Conservation (phyloP, 257 asterid species). For the Lavandula angustifolia region DNA sequence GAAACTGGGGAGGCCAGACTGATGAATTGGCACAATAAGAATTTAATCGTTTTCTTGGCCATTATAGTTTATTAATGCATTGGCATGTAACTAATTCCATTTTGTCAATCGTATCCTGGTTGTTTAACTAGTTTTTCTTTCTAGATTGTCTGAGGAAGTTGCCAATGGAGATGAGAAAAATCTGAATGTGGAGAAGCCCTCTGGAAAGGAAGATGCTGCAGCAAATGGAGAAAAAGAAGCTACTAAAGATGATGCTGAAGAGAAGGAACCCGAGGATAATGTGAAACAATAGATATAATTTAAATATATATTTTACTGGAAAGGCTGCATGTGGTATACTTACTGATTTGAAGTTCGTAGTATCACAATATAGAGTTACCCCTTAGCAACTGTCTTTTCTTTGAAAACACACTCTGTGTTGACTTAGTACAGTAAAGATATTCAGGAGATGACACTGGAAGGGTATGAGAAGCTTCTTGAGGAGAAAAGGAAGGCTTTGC, state of each 20-base stretch:
- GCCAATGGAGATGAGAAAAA: conserved; percentile 54
- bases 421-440: conserved; percentile 7
- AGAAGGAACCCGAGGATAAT: conserved; percentile 78
- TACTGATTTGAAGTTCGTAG: too few species aligned
- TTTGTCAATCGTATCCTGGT: neutral
- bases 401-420: conserved; percentile 1
- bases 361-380: too few species aligned
- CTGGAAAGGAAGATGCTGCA: conserved; percentile 48
- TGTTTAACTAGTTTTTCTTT: neutral
- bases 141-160: conserved; percentile 56
- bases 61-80: neutral
- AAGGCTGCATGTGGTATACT: too few species aligned
- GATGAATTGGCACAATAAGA: conserved; percentile 71
- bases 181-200: conserved; percentile 55
- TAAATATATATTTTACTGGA: neutral
- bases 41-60: conserved; percentile 1
- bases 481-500: conserved; percentile 78
- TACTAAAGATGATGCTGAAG: conserved; percentile 54
- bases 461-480: conserved; percentile 83
- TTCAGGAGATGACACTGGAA: conserved; percentile 88
- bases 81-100: neutral
- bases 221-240: conserved; percentile 58
- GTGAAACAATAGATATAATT: conserved; percentile 34
- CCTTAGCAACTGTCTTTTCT: neutral
- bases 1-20: conserved; percentile 71